Base-by-base conservation (phyloP, 352 stramenopile species). In the Globisporangium carolinianum region DNA sequence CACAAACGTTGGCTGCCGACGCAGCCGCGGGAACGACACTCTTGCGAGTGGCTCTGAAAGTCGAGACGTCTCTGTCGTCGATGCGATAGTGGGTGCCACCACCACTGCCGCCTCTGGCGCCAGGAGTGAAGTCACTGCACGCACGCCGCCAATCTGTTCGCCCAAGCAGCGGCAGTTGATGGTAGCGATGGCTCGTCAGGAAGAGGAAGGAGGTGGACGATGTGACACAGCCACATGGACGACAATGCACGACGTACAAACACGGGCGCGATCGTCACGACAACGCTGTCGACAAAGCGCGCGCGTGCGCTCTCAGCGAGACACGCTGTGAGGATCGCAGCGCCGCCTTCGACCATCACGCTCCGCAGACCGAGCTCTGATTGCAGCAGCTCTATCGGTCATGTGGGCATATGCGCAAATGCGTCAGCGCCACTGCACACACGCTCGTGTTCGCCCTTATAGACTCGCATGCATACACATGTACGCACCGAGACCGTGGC, bases 261-360 rank as follows among this genome's bases (percentile, higher is more conserved):
- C 10, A 69, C 82, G 3, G 86, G 86, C 4, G 86, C 83, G 35
- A 96, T 70, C 8, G 86, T 96, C 57, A 96, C 64, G 36, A 96
- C 57, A 8, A 83, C 76, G 37, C 76, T 71, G 54, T 89, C 70
- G 35, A 96, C 68, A 18, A 92, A 65, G n/a, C 76, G 72, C 9
- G 46, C 14, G 10, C 57, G 52, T 7, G 66, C 62, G 17, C 64
- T 66, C 60, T 76, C 69, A 39, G 65, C 62, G 15, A 93, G 58
- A 51, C 81, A 89, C n/a, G 77, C 68, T n/a, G 79, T 79, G 35
- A 96, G 73, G 50, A 96, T 85, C 4, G 74, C 61, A 1, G 84
- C 75, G 9, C 86, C 86, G 18, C 86, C 86, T 73, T 96, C 86
- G 14, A 96, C 63, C 86, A 94, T 96, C 35, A 94, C 55, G 48